Evolutionary conservation across 2,329 filamentous ascomycete species (phyloP), one percentile per base, ranked within the genome.

Genomic region (Diaporthe humulicola): DNA sequence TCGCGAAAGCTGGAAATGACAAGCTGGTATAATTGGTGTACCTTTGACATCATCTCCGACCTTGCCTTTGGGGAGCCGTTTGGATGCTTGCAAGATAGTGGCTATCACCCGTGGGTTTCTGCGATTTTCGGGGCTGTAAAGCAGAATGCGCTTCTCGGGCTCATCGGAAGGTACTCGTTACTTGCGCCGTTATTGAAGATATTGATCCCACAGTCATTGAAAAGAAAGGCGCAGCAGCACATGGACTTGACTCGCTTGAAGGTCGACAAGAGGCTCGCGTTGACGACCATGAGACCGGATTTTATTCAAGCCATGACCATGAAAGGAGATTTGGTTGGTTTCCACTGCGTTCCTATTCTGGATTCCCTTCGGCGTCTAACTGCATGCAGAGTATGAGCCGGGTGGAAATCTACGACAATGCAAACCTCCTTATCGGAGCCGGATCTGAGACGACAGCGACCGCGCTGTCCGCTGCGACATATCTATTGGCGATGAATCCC

Each of bases 401-500:
- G 7, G 30, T 42, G 57, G 45, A 64, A 12, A 64, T 72, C 3
- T 58, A 64, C 15, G 48, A 48, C 15, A 45, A 72, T 25, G 70
- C 57, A 5, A 17, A 10, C 22, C 71, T 78, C 6, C 64, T 79
- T 15, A 74, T 76, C 14, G 57, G 36, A 60, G 78, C 76, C 1
- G 78, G 78, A 4, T 77, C 75, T 14, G 79, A 80, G 52, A 80
- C 79, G 1, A 76, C 78, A 14, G 78, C 79, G 0, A 79, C 78
- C 0, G 25, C 77, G 19, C 73, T 80, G 12, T 75, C 71, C 2
- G 78, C 75, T 1, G 70, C 80, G n/a, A 78, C 77, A 0, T 83
- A 81, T 52, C 78, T 83, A 74, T 72, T 84, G 30, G 77, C 80
- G 4, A 77, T 75, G n/a, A 81, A 83, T n/a, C 82, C 82, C 0